Evolutionary conservation across 257 asterid genomes (phyloP).

Genomic region (Solanum paucissectum): DNA sequence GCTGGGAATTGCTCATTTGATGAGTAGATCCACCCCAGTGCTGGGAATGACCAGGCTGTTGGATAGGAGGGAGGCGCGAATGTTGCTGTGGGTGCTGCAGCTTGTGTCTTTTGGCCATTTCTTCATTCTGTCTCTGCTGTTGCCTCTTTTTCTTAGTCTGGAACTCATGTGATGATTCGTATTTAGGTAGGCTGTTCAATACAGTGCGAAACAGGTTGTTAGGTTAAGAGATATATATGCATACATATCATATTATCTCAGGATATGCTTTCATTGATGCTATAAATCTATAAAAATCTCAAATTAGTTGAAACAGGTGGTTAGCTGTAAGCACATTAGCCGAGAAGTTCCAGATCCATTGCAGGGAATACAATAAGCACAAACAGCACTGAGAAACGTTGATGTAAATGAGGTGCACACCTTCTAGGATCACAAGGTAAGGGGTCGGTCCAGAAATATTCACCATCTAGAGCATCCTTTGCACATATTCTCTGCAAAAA

Average conservation of each 20-base stretch:
- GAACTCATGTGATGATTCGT: constrained; percentile 93
- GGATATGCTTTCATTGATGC: neutral
- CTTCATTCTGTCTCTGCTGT: constrained; percentile 82
- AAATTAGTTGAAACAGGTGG: neutral
- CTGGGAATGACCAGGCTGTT: constrained; percentile 56
- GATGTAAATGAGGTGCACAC: constrained; percentile 28
- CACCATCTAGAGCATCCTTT: constrained; percentile 92
- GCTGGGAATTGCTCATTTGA: constrained; percentile 49
- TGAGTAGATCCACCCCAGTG: constrained; percentile 56
- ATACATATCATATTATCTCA: neutral
- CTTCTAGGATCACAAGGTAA: constrained; percentile 93
- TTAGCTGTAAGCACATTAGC: neutral
- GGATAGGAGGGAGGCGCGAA: constrained; percentile 77
- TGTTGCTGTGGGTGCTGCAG: constrained; percentile 73
- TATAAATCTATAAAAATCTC: neutral
- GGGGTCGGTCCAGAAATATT: constrained; percentile 96
- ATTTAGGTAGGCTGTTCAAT: constrained; percentile 65
- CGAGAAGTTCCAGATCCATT: neutral
- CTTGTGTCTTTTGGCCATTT: constrained; percentile 78
- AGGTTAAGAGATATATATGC: neutral
- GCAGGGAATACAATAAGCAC: neutral
- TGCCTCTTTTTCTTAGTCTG: constrained; percentile 93
- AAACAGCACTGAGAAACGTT: neutral
- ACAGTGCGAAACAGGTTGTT: neutral
- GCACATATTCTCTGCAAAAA: constrained; percentile 71